phyloP scores from a whole-genome alignment of 2,329 filamentous ascomycete genomes.

The Pseudogymnoascus sp. region DNA sequence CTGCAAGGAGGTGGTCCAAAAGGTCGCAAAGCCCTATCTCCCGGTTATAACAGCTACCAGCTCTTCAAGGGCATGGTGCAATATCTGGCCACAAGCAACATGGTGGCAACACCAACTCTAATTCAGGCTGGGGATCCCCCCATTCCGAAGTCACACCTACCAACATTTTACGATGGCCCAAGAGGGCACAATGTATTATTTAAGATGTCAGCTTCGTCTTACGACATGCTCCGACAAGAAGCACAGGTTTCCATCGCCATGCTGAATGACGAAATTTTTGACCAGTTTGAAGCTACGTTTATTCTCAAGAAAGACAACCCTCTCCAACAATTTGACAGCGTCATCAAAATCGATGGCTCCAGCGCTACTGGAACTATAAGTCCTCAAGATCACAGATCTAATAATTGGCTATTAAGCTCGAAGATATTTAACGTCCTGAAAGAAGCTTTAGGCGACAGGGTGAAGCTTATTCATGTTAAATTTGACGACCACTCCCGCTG shows the following conservation, averaged over 20 bases:
- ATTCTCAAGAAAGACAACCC: constrained; percentile 54
- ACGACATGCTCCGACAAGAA: constrained; percentile 62
- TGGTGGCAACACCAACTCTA: constrained; percentile 57
- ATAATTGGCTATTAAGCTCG: constrained; percentile 34
- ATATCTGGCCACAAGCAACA: constrained; percentile 67
- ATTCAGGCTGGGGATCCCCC: constrained; percentile 37
- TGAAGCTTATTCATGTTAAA: constrained; percentile 57
- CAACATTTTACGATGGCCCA: constrained; percentile 69
- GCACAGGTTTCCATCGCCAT: constrained; percentile 66
- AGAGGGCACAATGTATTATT: constrained; percentile 75
- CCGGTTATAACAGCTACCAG: constrained; percentile 81
- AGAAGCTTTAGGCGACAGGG: constrained; percentile 68
- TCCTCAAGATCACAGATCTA: constrained; percentile 23
- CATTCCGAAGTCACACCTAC: constrained; percentile 40
- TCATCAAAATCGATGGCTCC: constrained; percentile 28
- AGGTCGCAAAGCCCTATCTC: constrained; percentile 63
- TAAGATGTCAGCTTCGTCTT: constrained; percentile 87
- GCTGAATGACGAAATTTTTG: constrained; percentile 62
- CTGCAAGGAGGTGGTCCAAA: constrained; percentile 69
- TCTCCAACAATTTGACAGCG: constrained; percentile 48
- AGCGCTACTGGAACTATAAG: background rate
- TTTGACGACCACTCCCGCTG: constrained; percentile 35
- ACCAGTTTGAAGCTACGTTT: constrained; percentile 81
- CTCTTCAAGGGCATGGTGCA: constrained; percentile 93
- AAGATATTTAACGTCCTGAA: constrained; percentile 58